A percentile compares a stretch with the other conserved stretches of the same genome.
Evolutionary conservation across 768 basidiomycete genomes (phyloP).

Genomic region (Macrolepiota fuliginosa): DNA sequence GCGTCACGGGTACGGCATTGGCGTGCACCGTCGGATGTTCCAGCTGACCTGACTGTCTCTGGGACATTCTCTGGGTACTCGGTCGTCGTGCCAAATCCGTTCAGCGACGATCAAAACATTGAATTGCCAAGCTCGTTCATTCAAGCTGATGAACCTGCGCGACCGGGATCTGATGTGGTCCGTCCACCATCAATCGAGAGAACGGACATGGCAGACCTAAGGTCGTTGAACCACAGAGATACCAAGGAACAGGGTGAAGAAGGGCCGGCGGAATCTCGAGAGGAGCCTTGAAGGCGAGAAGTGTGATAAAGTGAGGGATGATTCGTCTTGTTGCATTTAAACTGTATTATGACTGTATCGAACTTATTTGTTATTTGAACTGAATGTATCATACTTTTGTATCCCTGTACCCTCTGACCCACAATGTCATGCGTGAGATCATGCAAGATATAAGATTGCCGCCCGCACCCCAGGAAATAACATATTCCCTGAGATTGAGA

Average conservation of each 20-base stretch:
- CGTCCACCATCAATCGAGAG: background rate
- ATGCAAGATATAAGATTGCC: too few relatives aligned
- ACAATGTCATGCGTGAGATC: too few relatives aligned
- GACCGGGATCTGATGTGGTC: background rate
- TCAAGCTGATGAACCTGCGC: conserved; percentile 4
- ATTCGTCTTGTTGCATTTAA: background rate
- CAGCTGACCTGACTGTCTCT: conserved; percentile 23
- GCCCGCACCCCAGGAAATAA: too few relatives aligned
- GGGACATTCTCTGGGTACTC: conserved; percentile 27
- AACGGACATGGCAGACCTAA: background rate
- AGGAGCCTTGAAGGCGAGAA: background rate
- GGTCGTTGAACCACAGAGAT: background rate
- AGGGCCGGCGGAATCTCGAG: background rate
- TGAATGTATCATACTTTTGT: conserved; percentile 9
- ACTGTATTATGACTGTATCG: background rate
- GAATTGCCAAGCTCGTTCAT: conserved; percentile 4
- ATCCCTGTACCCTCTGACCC: background rate
- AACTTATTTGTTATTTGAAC: background rate
- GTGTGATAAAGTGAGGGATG: background rate
- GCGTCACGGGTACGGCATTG: conserved; percentile 15
- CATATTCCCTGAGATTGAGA: too few relatives aligned
- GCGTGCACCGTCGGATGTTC: conserved; percentile 29
- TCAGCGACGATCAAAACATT: conserved; percentile 7
- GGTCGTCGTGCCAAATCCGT: conserved; percentile 17
- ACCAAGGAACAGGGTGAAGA: background rate